Conservation (phyloP, 208 protist genomes). For the Acanthamoeba royreba region DNA sequence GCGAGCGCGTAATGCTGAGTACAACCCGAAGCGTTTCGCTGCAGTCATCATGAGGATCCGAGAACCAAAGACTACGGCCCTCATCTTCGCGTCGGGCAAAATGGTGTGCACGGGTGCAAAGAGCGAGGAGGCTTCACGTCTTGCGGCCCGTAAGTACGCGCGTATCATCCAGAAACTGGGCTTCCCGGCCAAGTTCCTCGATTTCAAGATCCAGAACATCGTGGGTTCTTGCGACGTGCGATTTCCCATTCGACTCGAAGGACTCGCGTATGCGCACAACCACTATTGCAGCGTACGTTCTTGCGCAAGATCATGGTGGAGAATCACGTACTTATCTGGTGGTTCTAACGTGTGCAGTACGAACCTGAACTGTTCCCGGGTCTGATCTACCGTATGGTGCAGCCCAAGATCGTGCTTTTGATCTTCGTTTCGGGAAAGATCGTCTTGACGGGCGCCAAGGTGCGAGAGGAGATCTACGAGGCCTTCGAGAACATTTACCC, state of each 20-base stretch:
- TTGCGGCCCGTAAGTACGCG: conserved; percentile 84
- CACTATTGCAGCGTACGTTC: conserved; percentile 37
- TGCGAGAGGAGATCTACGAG: conserved; percentile 73
- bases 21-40: conserved; percentile 88
- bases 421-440: conserved; percentile 93
- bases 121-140: conserved; percentile 73
- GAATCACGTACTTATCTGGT: background rate
- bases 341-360: background rate
- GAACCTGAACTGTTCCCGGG: conserved; percentile 73
- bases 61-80: conserved; percentile 89
- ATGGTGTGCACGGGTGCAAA: conserved; percentile 86
- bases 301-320: too few relatives aligned
- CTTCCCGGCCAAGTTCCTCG: conserved; percentile 67
- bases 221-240: conserved; percentile 86
- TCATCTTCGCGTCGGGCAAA: conserved; percentile 90
- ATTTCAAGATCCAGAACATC: conserved; percentile 91
- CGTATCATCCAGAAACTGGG: conserved; percentile 87
- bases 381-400: conserved; percentile 86
- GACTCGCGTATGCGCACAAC: conserved; percentile 74
- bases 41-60: conserved; percentile 88
- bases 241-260: conserved; percentile 78
- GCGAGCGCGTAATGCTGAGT: conserved; percentile 88
- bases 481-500: conserved; percentile 86
- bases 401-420: conserved; percentile 86
- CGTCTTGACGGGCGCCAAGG: conserved; percentile 89